A percentile compares a stretch with the other conserved stretches of the same genome.
phyloP scores from a whole-genome alignment of 768 basidiomycete species.

The Lactifluus subvellereus region DNA sequence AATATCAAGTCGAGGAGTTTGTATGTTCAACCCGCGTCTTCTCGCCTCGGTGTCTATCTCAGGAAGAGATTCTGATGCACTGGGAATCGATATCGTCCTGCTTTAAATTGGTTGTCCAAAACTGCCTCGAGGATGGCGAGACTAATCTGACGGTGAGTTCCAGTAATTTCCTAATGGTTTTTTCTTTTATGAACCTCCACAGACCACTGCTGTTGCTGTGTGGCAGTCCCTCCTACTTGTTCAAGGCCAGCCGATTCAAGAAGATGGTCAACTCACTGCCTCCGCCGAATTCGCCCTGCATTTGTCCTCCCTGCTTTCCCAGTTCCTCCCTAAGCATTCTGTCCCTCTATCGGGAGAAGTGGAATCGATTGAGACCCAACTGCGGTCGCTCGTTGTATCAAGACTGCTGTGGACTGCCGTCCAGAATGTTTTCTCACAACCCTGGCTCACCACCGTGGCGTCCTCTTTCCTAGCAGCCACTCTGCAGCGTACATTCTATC shows the following conservation, averaged over 20 bases:
- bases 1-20: constrained; percentile 3
- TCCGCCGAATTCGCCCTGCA: not conserved
- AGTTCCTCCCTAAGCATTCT: not conserved
- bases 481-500: constrained; percentile 7
- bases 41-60: constrained; percentile 13
- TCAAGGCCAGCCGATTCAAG: not conserved
- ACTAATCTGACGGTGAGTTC: constrained; percentile 2
- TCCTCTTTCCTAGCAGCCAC: constrained; percentile 10
- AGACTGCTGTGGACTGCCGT: constrained; percentile 12
- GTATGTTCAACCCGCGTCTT: not conserved
- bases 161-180: not conserved
- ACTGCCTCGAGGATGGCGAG: not conserved
- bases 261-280: not conserved
- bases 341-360: constrained; percentile 6
- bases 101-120: not conserved
- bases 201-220: not conserved
- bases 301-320: constrained; percentile 1
- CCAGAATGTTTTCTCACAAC: constrained; percentile 2
- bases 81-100: constrained; percentile 12
- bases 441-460: constrained; percentile 1
- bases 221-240: constrained; percentile 13
- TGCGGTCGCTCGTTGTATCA: constrained; percentile 2
- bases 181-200: not conserved
- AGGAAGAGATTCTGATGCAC: constrained; percentile 6
- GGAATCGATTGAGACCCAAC: constrained; percentile 3